A percentile compares a stretch with the other conserved stretches of the same genome.
These are phyloP conservation scores for Rickenella mellea DNA, from an alignment of 768 basidiomycete species.

Conservation along the genomic window DNA sequence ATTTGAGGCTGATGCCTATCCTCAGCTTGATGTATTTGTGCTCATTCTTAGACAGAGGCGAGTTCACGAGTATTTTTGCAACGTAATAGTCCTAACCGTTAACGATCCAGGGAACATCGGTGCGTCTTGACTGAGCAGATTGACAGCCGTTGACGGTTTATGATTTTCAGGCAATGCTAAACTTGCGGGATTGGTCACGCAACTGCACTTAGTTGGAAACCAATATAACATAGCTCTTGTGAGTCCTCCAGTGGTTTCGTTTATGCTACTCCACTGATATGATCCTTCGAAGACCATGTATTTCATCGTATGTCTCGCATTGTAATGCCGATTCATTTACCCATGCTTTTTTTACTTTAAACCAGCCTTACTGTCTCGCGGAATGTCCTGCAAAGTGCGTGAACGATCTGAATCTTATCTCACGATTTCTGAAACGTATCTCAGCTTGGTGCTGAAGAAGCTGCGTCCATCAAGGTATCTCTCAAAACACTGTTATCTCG, in stretches of 20 bases:
- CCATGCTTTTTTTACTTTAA: not conserved
- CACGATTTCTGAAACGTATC: not conserved
- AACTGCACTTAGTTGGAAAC: conserved; percentile 48
- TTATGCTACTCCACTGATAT: not conserved
- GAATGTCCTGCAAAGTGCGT: conserved; percentile 64
- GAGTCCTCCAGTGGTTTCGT: conserved; percentile 5
- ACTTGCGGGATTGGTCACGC: conserved; percentile 47
- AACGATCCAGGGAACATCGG: conserved; percentile 45
- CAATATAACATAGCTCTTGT: conserved; percentile 63
- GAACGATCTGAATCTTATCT: not conserved
- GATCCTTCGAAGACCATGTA: conserved; percentile 47
- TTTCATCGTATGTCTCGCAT: conserved; percentile 42
- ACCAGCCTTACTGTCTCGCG: conserved; percentile 48
- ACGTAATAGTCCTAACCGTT: not conserved
- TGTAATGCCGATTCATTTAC: not conserved
- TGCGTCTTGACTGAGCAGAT: conserved; percentile 14
- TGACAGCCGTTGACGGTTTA: not conserved
- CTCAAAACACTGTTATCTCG: conserved; percentile 4
- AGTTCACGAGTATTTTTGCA: conserved; percentile 8
- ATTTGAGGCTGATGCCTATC: conserved; percentile 47
- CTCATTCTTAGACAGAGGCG: conserved; percentile 57
- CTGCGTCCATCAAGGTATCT: conserved; percentile 58
- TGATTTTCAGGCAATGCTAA: conserved; percentile 46
- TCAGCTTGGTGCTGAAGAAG: conserved; percentile 43
- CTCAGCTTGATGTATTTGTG: conserved; percentile 51